These are phyloP conservation scores for Crepidotus sp. DNA, from an alignment of 1,284 basidiomycete species.

Conservation along the genomic window DNA sequence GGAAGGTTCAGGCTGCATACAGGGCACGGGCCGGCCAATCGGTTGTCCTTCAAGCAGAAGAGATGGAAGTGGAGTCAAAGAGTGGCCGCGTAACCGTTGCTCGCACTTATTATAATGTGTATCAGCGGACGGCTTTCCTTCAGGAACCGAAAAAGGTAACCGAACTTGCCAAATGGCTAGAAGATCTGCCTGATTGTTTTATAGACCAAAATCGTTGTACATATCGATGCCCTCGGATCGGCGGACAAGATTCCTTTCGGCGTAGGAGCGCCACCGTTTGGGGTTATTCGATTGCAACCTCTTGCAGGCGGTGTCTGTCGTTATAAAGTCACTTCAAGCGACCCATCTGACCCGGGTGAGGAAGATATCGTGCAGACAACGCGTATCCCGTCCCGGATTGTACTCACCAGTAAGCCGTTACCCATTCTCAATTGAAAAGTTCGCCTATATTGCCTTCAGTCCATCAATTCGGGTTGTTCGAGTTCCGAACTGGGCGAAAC, in stretches of 20 bases:
- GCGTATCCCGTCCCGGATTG: slow-evolving; percentile 62
- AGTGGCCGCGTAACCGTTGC: slow-evolving; percentile 55
- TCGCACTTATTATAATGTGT: slow-evolving; percentile 80
- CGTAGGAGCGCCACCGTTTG: slow-evolving; percentile 57
- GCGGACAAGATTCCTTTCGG: slow-evolving; percentile 73
- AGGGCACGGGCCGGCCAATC: slow-evolving; percentile 62
- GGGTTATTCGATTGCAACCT: slow-evolving; percentile 68
- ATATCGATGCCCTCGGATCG: slow-evolving; percentile 66
- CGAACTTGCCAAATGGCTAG: not conserved
- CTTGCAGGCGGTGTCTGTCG: slow-evolving; percentile 76
- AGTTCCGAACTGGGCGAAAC: slow-evolving; percentile 66
- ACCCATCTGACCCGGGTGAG: slow-evolving; percentile 62
- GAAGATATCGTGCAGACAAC: slow-evolving; percentile 77
- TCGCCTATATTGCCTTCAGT: slow-evolving; percentile 38
- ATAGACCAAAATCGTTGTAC: slow-evolving; percentile 81
- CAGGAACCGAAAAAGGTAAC: slow-evolving; percentile 69
- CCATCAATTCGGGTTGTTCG: slow-evolving; percentile 79
- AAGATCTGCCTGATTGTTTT: not conserved
- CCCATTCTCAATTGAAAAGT: not conserved
- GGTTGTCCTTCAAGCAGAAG: slow-evolving; percentile 58
- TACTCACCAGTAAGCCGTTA: slow-evolving; percentile 66
- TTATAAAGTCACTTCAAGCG: slow-evolving; percentile 63
- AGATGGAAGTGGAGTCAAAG: slow-evolving; percentile 61
- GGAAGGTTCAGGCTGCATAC: slow-evolving; percentile 75
- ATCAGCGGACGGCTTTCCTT: slow-evolving; percentile 68